Evolutionary conservation across 306 rosid genomes (phyloP), one percentile per base, ranked within the genome.

Genomic region (Castanea sativa): DNA sequence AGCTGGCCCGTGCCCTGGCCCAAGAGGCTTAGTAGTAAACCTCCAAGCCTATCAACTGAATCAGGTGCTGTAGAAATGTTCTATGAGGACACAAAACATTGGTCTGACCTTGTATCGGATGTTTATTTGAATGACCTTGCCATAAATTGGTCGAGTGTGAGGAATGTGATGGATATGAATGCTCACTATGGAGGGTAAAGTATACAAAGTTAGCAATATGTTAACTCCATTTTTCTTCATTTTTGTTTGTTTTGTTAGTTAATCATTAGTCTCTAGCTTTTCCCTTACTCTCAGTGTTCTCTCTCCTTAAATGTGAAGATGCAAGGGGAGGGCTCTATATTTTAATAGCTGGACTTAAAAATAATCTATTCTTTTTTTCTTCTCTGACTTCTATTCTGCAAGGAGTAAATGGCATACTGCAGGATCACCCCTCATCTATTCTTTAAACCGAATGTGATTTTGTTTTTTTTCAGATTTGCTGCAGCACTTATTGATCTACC

Each of bases 151-250:
- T 71, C 88, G 1, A 90, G 86, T 11, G 86, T 95, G 76, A 90
- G 97, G 80, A 93, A 95, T 76, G 89, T 93, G 15, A 83, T 95
- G 96, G 99, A 95, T 82, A 91, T 90, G 97, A 95, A 95, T 88
- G 98, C 99, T 76, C 94, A 94, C 80, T 89, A 86, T 78, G 99
- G 93, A 85, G 97, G 98, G 99, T 93, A 93, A 90, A 81, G 16
- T 43, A 53, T 27, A 64, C 29, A 5, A 15, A 51, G 33, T 55
- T 53, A 10, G 16, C 7, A 4, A 33, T 61, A 30, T 11, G 12
- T 73, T 7, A 3, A 38, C 19, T 4, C 9, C 21, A 25, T 16
- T 27, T 16, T 7, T 72, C 11, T 63, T 16, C 19, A 12, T 30
- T 16, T 57, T 19, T 32, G 11, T 56, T 30, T 30, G 23, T 20